Base-by-base conservation (phyloP, 2,329 filamentous ascomycete species). In the Epichloe uncinata region DNA sequence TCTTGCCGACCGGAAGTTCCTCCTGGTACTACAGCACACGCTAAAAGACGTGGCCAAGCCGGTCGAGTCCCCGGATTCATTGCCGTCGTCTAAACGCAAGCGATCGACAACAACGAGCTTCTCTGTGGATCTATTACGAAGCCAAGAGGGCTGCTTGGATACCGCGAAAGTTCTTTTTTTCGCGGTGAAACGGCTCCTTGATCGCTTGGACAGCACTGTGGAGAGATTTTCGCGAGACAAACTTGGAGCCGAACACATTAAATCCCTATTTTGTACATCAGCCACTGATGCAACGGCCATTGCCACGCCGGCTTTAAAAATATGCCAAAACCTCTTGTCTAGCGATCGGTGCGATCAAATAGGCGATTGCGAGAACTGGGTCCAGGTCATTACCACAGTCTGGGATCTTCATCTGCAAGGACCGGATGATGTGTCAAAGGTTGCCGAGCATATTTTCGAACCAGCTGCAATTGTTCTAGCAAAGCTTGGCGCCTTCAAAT, bases 1-100 rank as follows among this genome's bases (percentile, higher is more conserved):
- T 4, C 72, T 95, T 6, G 81, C 79, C 20, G 82, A 89, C 51
- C 74, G 82, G 50, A 75, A 79, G 43, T 87, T 94, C 48, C 67
- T 85, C 35, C 66, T 68, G 1, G 76, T 87, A 9, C 63, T 94
- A 41, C 79, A 82, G 57, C 76, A 79, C 57, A 78, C 82, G 0
- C 66, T 89, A 45, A 73, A 78, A 45, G 83, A 88, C 22, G 56
- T 77, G 37, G 71, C 72, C 8, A 55, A 56, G 18, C 61, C 62
- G n/a, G 42, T 47, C 9, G 52, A 54, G n/a, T 60, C 66, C 41
- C 56, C 61, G 12, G 50, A 58, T 30, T 20, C 44, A 35, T 46
- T 58, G 3, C 54, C 55, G 6, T 50, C 58, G 8, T 62, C 69
- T 38, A 77, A 76, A 57, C 63, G 73, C 51, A 79, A 79, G 61